Evolutionary conservation across 2,329 filamentous ascomycete genomes (phyloP).

Genomic region (Colletotrichum chrysophilum): DNA sequence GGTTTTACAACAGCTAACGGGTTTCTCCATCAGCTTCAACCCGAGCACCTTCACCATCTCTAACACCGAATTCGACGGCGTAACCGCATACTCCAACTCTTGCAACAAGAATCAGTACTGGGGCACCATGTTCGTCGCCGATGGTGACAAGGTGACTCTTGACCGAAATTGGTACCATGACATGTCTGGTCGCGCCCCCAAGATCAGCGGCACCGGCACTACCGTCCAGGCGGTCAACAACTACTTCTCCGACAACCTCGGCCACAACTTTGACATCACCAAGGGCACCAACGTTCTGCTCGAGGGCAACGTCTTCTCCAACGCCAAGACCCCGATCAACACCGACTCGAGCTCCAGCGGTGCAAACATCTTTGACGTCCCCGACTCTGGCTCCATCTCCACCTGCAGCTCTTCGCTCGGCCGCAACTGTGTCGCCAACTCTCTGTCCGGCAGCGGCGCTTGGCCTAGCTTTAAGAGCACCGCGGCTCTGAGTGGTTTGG

Average conservation of each 20-base stretch:
- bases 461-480: conserved; percentile 13
- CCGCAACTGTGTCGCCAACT: conserved; percentile 32
- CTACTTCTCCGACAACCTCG: conserved; percentile 44
- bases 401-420: conserved; percentile 28
- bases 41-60: conserved; percentile 45
- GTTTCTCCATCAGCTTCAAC: not conserved
- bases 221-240: conserved; percentile 45
- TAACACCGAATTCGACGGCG: conserved; percentile 51
- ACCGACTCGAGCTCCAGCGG: conserved; percentile 29
- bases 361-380: conserved; percentile 25
- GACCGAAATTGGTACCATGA: conserved; percentile 50
- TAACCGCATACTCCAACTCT: conserved; percentile 43
- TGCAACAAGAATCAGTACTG: conserved; percentile 54
- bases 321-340: conserved; percentile 43
- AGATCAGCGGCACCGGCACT: conserved; percentile 25
- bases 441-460: conserved; percentile 31
- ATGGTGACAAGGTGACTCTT: conserved; percentile 45
- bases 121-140: conserved; percentile 45
- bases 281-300: conserved; percentile 35
- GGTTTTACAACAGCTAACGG: not conserved
- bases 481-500: conserved; percentile 7
- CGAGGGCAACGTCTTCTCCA: conserved; percentile 50
- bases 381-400: conserved; percentile 19
- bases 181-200: conserved; percentile 40
- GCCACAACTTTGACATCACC: conserved; percentile 49